Percentiles rank a stretch among this genome's conserved stretches.
phyloP scores from a whole-genome alignment of 2,329 filamentous ascomycete species.

The Helicocarpus griseus region DNA sequence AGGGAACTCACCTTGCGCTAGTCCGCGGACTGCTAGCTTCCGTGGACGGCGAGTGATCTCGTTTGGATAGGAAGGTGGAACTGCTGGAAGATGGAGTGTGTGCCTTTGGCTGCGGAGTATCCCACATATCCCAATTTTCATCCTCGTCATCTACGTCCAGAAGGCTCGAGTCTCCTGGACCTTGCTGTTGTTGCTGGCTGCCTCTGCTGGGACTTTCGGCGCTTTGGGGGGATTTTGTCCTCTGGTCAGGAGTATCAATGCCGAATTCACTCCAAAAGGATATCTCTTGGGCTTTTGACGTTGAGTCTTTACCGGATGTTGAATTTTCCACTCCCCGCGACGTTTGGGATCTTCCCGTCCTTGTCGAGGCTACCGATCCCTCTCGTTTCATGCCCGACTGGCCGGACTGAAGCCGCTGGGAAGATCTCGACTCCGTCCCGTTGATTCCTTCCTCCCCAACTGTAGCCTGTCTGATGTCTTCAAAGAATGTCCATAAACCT shows the following conservation, averaged over 20 bases:
- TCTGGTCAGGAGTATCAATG: conserved; percentile 38
- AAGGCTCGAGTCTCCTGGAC: conserved; percentile 23
- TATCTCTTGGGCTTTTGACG: conserved; percentile 32
- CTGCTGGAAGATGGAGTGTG: conserved; percentile 37
- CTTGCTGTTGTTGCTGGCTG: conserved; percentile 17
- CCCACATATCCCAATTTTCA: conserved; percentile 48
- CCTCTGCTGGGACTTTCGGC: conserved; percentile 13
- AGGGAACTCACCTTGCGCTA: conserved; percentile 41
- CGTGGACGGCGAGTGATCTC: conserved; percentile 35
- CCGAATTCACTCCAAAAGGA: conserved; percentile 45
- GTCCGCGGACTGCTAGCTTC: conserved; percentile 43
- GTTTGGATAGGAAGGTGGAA: conserved; percentile 42
- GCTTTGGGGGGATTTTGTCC: conserved; percentile 21
- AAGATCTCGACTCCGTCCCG: conserved; percentile 37
- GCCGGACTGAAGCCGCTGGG: conserved; percentile 22
- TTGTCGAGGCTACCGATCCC: conserved; percentile 18
- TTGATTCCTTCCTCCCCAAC: conserved; percentile 84
- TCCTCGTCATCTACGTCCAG: conserved; percentile 41
- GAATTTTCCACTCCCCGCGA: conserved; percentile 22
- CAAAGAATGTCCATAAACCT: conserved; percentile 87
- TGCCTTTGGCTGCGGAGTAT: conserved; percentile 35
- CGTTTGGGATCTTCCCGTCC: conserved; percentile 16
- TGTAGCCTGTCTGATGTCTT: conserved; percentile 89
- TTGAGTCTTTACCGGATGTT: conserved; percentile 33
- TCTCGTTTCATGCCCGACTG: conserved; percentile 23